phyloP scores from a whole-genome alignment of 176 grass and related monocot genomes.

The Cenchrus purpureus region DNA sequence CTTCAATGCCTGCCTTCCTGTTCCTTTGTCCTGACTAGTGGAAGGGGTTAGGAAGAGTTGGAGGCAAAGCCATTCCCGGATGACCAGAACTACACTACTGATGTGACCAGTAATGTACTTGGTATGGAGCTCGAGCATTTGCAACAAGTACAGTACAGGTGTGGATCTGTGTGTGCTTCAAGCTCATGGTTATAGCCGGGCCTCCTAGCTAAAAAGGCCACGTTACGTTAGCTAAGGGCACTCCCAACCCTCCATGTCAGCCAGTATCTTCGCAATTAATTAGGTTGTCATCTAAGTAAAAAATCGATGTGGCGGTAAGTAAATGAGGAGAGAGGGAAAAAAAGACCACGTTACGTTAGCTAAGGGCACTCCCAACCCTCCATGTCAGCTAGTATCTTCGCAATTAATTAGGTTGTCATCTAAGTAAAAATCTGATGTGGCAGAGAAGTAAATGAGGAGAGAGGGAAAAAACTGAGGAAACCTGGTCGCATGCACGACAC shows the following conservation, averaged over 20 bases:
- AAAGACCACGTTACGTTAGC: not conserved
- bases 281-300: too few relatives aligned
- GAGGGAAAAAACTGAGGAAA: too few relatives aligned
- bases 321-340: too few relatives aligned
- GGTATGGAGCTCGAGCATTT: not conserved
- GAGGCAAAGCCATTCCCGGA: not conserved
- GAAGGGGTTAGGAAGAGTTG: constrained; percentile 29
- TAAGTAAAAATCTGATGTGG: too few relatives aligned
- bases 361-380: too few relatives aligned
- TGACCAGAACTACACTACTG: not conserved
- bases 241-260: too few relatives aligned
- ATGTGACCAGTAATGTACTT: constrained; percentile 8
- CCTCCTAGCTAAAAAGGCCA: not conserved
- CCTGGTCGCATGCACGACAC: too few relatives aligned
- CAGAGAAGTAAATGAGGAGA: too few relatives aligned
- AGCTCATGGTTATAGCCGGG: not conserved
- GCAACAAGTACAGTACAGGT: not conserved
- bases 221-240: not conserved
- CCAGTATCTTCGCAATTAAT: too few relatives aligned
- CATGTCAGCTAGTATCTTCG: too few relatives aligned
- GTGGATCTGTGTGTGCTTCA: not conserved
- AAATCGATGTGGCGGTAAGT: too few relatives aligned
- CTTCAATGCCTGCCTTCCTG: not conserved
- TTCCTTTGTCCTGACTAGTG: not conserved
- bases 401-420: too few relatives aligned